Conservation (phyloP, 768 basidiomycete species). For the Porpolomopsis calyptriformis region DNA sequence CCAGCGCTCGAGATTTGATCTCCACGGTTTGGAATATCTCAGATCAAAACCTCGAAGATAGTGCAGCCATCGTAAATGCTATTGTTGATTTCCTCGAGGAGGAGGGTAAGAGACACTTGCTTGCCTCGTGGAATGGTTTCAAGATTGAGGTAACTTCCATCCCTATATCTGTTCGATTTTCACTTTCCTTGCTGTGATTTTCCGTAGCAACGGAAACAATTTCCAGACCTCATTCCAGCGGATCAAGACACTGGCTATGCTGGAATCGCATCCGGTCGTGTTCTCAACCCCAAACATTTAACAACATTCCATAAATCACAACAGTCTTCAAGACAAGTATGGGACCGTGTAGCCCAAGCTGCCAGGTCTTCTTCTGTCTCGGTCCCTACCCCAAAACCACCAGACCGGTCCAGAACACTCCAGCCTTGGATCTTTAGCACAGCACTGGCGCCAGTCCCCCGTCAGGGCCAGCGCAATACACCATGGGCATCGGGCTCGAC, state of each 20-base stretch:
- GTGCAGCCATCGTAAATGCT: constrained; percentile 60
- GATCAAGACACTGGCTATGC: constrained; percentile 59
- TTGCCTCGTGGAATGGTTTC: constrained; percentile 75
- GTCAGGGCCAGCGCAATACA: constrained; percentile 41
- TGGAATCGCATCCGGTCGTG: constrained; percentile 70
- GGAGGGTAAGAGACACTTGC: constrained; percentile 70
- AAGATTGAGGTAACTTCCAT: constrained; percentile 54
- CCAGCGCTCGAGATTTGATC: constrained; percentile 73
- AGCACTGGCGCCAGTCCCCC: constrained; percentile 23
- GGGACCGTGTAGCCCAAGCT: constrained; percentile 81
- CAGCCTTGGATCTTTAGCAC: constrained; percentile 8
- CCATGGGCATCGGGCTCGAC: constrained; percentile 45
- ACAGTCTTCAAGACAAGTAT: constrained; percentile 57
- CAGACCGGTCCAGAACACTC: constrained; percentile 29
- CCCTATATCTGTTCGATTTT: not conserved
- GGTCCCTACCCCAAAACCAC: constrained; percentile 14
- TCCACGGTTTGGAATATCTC: constrained; percentile 72
- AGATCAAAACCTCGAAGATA: constrained; percentile 50
- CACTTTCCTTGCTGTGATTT: constrained; percentile 3
- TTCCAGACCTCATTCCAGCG: constrained; percentile 63
- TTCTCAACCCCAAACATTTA: constrained; percentile 73
- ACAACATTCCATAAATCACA: constrained; percentile 49
- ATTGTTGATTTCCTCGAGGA: constrained; percentile 74
- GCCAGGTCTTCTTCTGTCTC: constrained; percentile 36
- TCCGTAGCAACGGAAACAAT: constrained; percentile 68